Percentiles rank a stretch among this genome's conserved stretches.
phyloP scores from a whole-genome alignment of 805 yeast genomes.

The Spathaspora boniae region DNA sequence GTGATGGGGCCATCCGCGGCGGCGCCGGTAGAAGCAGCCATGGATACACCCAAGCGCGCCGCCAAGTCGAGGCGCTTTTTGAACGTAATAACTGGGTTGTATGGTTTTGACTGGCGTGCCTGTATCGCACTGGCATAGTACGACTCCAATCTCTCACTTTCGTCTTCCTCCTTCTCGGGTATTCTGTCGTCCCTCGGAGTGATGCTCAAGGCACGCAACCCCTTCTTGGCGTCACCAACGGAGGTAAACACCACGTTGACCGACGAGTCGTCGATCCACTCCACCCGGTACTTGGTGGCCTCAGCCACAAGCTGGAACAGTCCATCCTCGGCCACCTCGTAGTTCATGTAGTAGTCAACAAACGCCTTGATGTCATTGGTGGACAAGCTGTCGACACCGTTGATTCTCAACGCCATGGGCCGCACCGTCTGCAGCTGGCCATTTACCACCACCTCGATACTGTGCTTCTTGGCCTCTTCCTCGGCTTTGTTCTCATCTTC shows the following conservation, averaged over 20 bases:
- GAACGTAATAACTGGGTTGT: slow-evolving; percentile 33
- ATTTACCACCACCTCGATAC: slow-evolving; percentile 29
- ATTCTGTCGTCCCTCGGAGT: slow-evolving; percentile 14
- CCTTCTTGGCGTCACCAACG: slow-evolving; percentile 37
- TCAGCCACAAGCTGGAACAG: no score
- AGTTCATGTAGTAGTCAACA: slow-evolving; percentile 46
- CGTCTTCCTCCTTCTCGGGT: slow-evolving; percentile 5
- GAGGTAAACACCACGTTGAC: slow-evolving; percentile 53
- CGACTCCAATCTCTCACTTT: no score
- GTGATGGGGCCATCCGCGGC: neutral
- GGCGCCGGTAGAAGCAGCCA: slow-evolving; percentile 11
- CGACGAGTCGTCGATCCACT: slow-evolving; percentile 66
- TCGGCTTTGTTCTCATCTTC: slow-evolving; percentile 36
- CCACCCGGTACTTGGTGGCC: slow-evolving; percentile 35
- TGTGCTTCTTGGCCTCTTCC: slow-evolving; percentile 26
- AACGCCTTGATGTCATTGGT: slow-evolving; percentile 57
- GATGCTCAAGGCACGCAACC: slow-evolving; percentile 33
- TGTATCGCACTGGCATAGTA: slow-evolving; percentile 26
- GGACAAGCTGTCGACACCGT: slow-evolving; percentile 64
- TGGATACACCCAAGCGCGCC: slow-evolving; percentile 23
- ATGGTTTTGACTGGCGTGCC: slow-evolving; percentile 41
- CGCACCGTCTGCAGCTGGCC: slow-evolving; percentile 33
- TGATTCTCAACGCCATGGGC: slow-evolving; percentile 46
- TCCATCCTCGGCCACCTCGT: slow-evolving; percentile 16
- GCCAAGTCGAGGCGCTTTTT: slow-evolving; percentile 27